Base-by-base conservation (phyloP, 192 early-diverging fungal genomes). In the Podila epigama region DNA sequence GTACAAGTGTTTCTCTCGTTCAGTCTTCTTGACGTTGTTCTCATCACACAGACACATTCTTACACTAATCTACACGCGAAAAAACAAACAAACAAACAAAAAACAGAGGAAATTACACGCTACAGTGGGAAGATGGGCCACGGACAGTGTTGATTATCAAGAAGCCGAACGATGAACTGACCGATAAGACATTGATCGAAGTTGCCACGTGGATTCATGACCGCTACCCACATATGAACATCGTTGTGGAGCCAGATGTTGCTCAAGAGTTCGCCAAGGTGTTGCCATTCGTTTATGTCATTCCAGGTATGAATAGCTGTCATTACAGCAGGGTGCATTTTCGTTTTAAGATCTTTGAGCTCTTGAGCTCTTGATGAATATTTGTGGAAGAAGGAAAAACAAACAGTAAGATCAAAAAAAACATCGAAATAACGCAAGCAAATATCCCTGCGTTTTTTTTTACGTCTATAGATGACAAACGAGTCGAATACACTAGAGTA, bases 121-220 rank as follows among this genome's bases (percentile, higher is more conserved):
- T 90, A 27, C 62, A 80, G 27, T 93, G 92, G 92, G 66, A 62
- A n/a, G 61, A 85, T 1, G 81, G 75, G 13, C 94, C 95, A 9
- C 81, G 89, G 28, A 92, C 84, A 0, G 88, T 94, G 12, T 81
- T 97, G 27, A 86, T 97, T 44, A 83, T 95, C 51, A 94, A 92
- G 66, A 97, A 97, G 79, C 90, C 89, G 27, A 69, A 90, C 44
- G 92, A 92, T 64, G 66, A 75, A 22, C 66, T 77, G 36, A 94
- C 92, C 1, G 87, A 90, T 53, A 72, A 65, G 10, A 89, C 95
- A 15, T 73, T 97, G 27, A 58, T 88, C 18, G 84, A 90, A 31
- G 84, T 95, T 18, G 80, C 83, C 51, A 88, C 87, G 18, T 96
- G 93, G 93, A 79, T 95, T 29, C 85, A 89, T 51, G 1, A 58